Base-by-base conservation (phyloP, 495 filamentous ascomycete genomes). In the Xylaria bambusicola region DNA sequence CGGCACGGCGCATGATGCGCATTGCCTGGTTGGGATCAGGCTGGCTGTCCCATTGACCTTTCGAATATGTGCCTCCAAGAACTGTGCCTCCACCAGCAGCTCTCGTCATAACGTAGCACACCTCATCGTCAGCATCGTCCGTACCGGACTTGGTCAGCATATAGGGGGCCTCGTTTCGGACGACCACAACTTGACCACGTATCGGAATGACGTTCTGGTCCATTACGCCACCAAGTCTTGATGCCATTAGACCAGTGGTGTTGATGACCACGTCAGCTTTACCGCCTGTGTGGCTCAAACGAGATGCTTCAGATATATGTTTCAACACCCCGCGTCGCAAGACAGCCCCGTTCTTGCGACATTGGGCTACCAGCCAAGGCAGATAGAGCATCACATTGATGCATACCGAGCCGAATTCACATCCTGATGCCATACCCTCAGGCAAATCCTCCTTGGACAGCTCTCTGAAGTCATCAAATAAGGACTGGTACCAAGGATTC, bases 301-400 rank as follows among this genome's bases (percentile, higher is more conserved):
- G 57, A 1, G 82, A 80, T 0, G 91, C 93, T 13, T 96, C 87
- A 2, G 79, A 72, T 45, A 98, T 82, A 66, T 98, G 92, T 24
- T 75, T 73, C 40, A 94, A 56, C 7, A 72, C 59, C 0, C 67
- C 80, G n/a, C 84, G 77, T 36, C 71, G 84, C 68, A 98, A 77
- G 4, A 82, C 72, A 0, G 88, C 86, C 9, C 90, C 91, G 47
- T 81, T 80, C 60, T 79, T 80, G 6, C 87, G 79, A 75, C 91
- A 96, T 71, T 93, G 86, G 1, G 86, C 85, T 0, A 87, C 73
- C 0, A 98, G 84, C 82, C 89, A 97, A 9, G 91, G 86, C 10
- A 96, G 85, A 76, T 97, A 97, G 55, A 97, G 64, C 46, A 89
- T 85, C 0, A 88, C 88, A 76, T 98, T 97, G 68, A 98, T 93